Percentiles rank a stretch among this genome's conserved stretches.
phyloP scores from a whole-genome alignment of 2,329 filamentous ascomycete genomes.

The Colletotrichum cordylinicola region DNA sequence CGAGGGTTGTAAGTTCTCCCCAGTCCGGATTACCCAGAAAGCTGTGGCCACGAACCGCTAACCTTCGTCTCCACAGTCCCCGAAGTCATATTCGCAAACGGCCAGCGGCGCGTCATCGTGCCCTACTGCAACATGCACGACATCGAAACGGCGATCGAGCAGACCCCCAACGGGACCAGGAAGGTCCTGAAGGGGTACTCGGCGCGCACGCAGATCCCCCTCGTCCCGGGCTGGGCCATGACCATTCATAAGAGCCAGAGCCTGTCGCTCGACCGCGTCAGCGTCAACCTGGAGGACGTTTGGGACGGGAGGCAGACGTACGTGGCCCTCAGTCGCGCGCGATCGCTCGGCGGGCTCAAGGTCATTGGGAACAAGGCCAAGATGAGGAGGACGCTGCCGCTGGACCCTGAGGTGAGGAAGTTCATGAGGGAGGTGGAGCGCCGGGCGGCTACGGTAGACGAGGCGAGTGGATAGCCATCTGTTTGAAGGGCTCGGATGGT shows the following conservation, averaged over 20 bases:
- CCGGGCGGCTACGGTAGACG: background rate
- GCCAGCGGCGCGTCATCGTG: background rate
- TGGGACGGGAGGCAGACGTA: constrained; percentile 41
- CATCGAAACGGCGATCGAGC: background rate
- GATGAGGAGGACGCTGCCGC: background rate
- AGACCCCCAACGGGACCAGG: background rate
- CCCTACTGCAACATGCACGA: background rate
- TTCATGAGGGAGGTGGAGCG: background rate
- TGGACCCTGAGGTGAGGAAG: background rate
- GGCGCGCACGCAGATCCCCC: constrained; percentile 64
- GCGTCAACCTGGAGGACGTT: constrained; percentile 55
- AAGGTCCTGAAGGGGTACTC: constrained; percentile 39
- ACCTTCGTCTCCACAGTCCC: background rate
- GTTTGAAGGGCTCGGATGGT: accelerated
- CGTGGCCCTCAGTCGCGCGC: background rate
- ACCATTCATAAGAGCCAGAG: constrained; percentile 70
- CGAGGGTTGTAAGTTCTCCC: background rate
- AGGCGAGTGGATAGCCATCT: background rate
- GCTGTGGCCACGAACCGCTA: background rate
- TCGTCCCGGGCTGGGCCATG: constrained; percentile 66
- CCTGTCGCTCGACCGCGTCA: constrained; percentile 64
- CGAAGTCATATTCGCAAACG: background rate
- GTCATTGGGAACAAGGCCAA: background rate
- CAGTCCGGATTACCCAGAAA: background rate
- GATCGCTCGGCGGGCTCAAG: background rate